phyloP scores from a whole-genome alignment of 108 stramenopile species.

The Cyclotella choctawhatcheeana region DNA sequence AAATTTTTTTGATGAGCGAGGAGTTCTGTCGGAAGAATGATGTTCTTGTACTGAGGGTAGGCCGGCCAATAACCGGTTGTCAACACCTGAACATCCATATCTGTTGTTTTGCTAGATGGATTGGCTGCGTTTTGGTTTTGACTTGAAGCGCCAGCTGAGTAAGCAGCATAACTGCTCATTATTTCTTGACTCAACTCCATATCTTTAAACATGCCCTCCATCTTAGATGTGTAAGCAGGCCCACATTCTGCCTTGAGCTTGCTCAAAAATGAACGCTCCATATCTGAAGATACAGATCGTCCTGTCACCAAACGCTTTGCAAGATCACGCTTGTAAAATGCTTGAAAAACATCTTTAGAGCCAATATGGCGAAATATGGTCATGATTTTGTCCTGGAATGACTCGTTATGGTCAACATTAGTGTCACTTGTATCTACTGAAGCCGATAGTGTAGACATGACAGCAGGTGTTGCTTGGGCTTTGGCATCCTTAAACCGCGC shows the following conservation, averaged over 20 bases:
- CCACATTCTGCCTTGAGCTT: constrained; percentile 98
- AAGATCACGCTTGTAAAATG: constrained; percentile 95
- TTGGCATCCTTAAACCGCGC: constrained; percentile 68
- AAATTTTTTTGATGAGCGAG: constrained; percentile 63
- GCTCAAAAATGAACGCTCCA: constrained; percentile 92
- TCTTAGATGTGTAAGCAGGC: constrained; percentile 95
- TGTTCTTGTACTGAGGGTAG: constrained; percentile 77
- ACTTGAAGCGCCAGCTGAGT: constrained; percentile 43
- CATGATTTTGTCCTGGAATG: constrained; percentile 64
- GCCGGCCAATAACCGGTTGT: constrained; percentile 98
- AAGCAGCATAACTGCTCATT: constrained; percentile 82
- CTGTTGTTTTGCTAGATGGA: constrained; percentile 39
- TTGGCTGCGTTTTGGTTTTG: constrained; percentile 5
- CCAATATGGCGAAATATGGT: constrained; percentile 87
- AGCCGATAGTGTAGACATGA: constrained; percentile 1
- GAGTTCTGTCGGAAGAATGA: constrained; percentile 73
- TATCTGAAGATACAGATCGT: constrained; percentile 79
- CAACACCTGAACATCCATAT: constrained; percentile 92
- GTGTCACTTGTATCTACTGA: constrained; percentile 11
- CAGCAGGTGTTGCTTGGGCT: constrained; percentile 24
- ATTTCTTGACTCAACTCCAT: constrained; percentile 92
- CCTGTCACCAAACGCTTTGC: constrained; percentile 95
- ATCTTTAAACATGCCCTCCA: constrained; percentile 99
- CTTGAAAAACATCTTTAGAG: constrained; percentile 98
- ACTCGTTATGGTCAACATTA: constrained; percentile 43